Evolutionary conservation across 768 basidiomycete species (phyloP).

Genomic region (Russula dissimulans): DNA sequence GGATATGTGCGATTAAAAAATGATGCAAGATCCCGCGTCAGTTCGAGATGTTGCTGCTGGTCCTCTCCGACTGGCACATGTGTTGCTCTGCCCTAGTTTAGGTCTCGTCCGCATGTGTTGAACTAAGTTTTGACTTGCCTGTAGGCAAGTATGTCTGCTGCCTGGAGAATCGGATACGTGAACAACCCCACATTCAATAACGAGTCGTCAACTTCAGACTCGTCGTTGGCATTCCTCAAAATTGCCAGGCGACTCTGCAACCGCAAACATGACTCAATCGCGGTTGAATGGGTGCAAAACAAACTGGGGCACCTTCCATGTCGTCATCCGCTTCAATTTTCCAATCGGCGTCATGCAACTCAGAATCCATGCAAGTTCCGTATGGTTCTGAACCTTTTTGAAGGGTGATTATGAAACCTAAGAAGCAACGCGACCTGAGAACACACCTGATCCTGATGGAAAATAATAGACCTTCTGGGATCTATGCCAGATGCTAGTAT

Average conservation of each 20-base stretch:
- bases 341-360: slow-evolving; percentile 80
- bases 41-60: slow-evolving; percentile 89
- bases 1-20: slow-evolving; percentile 68
- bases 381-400: slow-evolving; percentile 67
- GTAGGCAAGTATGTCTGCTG: slow-evolving; percentile 85
- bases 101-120: not conserved
- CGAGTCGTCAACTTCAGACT: slow-evolving; percentile 74
- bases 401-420: not conserved
- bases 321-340: slow-evolving; percentile 83
- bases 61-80: slow-evolving; percentile 97
- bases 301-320: slow-evolving; percentile 70
- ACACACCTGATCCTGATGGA: slow-evolving; percentile 80
- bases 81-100: slow-evolving; percentile 48
- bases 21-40: slow-evolving; percentile 75
- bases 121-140: slow-evolving; percentile 37
- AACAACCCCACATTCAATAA: slow-evolving; percentile 78
- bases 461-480: slow-evolving; percentile 61
- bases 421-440: not conserved
- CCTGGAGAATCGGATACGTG: slow-evolving; percentile 89
- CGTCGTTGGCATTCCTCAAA: slow-evolving; percentile 61
- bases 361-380: slow-evolving; percentile 85
- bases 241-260: slow-evolving; percentile 64
- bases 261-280: not conserved
- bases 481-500: slow-evolving; percentile 82
- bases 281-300: not conserved